These are phyloP conservation scores for Cadophora gregata DNA, from an alignment of 2,329 filamentous ascomycete species.

Conservation along the genomic window DNA sequence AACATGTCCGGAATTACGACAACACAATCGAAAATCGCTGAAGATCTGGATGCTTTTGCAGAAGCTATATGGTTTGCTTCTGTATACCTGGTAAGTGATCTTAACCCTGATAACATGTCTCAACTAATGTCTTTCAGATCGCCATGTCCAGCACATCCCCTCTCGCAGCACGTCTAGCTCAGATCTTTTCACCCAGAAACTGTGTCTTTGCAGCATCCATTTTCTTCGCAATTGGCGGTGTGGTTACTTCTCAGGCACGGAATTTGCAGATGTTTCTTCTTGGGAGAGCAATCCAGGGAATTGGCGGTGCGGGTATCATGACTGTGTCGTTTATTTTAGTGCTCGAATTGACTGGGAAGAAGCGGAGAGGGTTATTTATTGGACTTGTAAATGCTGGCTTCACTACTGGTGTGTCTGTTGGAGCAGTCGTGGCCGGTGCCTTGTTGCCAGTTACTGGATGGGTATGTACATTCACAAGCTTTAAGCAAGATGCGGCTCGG, in stretches of 20 bases:
- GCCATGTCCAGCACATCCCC: constrained; percentile 66
- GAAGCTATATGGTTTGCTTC: constrained; percentile 82
- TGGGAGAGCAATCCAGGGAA: constrained; percentile 71
- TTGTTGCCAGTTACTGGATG: constrained; percentile 70
- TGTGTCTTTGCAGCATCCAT: constrained; percentile 68
- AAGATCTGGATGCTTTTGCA: constrained; percentile 75
- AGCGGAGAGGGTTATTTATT: constrained; percentile 73
- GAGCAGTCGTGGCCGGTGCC: constrained; percentile 72
- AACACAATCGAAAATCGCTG: constrained; percentile 77
- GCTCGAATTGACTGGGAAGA: constrained; percentile 73
- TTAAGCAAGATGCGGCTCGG: not conserved
- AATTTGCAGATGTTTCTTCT: constrained; percentile 68
- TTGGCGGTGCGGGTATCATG: constrained; percentile 74
- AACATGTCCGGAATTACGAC: constrained; percentile 86
- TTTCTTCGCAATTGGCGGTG: constrained; percentile 64
- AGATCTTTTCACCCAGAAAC: constrained; percentile 72
- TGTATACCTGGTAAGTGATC: constrained; percentile 64
- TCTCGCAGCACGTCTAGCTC: constrained; percentile 72
- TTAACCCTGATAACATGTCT: not conserved
- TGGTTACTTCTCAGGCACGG: constrained; percentile 67
- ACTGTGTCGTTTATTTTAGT: constrained; percentile 77
- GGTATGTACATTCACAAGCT: constrained; percentile 54
- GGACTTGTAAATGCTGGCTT: constrained; percentile 76
- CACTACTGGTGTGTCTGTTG: constrained; percentile 73
- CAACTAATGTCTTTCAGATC: constrained; percentile 38